A percentile compares a stretch with the other conserved stretches of the same genome.
phyloP scores from a whole-genome alignment of 768 basidiomycete genomes.

The Podaxis rugospora region DNA sequence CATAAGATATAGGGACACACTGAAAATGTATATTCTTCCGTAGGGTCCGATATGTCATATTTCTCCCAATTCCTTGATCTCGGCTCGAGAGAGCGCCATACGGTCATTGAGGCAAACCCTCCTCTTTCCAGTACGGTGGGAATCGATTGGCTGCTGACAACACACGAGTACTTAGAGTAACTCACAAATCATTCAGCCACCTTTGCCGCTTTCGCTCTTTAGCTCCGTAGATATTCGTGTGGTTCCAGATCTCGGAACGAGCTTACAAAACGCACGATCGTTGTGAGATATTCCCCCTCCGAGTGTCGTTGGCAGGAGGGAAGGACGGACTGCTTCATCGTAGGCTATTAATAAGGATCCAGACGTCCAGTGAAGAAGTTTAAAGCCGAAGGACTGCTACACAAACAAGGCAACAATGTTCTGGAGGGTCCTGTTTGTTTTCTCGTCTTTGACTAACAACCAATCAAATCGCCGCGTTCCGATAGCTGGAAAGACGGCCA shows the following conservation, averaged over 20 bases:
- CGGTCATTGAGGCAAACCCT: neutral
- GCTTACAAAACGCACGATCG: neutral
- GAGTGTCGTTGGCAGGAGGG: neutral
- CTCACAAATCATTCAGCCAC: neutral
- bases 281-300: neutral
- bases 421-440: neutral
- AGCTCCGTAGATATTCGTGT: neutral
- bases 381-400: neutral
- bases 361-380: neutral
- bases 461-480: neutral
- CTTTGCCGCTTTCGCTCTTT: neutral
- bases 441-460: neutral
- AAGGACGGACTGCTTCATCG: neutral
- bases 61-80: neutral
- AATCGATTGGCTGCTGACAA: neutral
- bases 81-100: neutral
- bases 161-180: neutral
- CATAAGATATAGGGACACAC: neutral
- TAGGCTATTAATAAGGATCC: neutral
- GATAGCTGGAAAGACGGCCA: neutral
- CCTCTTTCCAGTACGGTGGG: neutral
- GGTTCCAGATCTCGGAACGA: neutral
- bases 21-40: neutral
- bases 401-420: neutral
- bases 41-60: neutral